A percentile compares a stretch with the other conserved stretches of the same genome.
Evolutionary conservation across 768 basidiomycete genomes (phyloP).

Genomic region (Hericium rajendrae): DNA sequence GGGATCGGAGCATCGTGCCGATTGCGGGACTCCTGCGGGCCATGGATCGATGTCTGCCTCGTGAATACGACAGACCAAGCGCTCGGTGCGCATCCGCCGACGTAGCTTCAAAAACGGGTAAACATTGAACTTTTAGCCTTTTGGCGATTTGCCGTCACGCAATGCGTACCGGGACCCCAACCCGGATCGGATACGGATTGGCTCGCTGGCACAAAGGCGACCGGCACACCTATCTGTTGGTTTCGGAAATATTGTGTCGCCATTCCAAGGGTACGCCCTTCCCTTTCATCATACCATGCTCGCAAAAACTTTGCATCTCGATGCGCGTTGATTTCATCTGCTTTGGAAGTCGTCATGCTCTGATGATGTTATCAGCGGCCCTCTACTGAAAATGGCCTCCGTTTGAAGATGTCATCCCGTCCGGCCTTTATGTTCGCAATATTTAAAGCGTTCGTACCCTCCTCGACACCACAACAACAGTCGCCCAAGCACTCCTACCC

Average conservation of each 20-base stretch:
- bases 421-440: constrained; percentile 9
- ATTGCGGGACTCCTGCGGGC: not conserved
- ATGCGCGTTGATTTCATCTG: not conserved
- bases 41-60: not conserved
- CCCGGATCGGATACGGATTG: constrained; percentile 8
- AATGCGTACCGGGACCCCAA: constrained; percentile 3
- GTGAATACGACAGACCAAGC: constrained; percentile 1
- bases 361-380: constrained; percentile 2
- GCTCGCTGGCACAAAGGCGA: not conserved
- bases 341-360: not conserved
- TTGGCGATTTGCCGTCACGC: constrained; percentile 15
- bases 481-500: constrained; percentile 16
- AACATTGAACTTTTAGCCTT: constrained; percentile 13
- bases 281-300: constrained; percentile 1
- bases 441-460: not conserved
- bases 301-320: constrained; percentile 3
- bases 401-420: not conserved
- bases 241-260: not conserved
- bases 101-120: constrained; percentile 3
- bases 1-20: not conserved
- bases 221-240: not conserved
- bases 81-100: constrained; percentile 2
- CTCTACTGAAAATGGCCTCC: not conserved
- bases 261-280: not conserved
- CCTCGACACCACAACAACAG: constrained; percentile 7